Conservation (phyloP, 192 early-diverging fungal species). For the Powellomyces hirtus region DNA sequence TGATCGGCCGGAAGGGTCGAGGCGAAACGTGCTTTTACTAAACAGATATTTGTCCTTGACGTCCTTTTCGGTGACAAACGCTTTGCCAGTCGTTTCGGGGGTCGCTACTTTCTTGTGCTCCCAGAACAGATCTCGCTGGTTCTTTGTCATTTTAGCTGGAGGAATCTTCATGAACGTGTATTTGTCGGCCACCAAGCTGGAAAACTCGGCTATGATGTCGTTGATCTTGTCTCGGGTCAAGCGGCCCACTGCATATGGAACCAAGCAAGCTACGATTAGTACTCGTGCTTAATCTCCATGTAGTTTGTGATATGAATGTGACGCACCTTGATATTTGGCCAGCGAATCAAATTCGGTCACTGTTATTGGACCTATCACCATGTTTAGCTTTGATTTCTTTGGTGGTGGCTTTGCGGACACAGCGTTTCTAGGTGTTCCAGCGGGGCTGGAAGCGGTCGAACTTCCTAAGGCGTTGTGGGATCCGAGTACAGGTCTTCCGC, state of each 20-base stretch:
- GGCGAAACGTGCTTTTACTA: constrained; percentile 28
- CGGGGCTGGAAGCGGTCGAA: too few species aligned
- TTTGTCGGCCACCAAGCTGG: constrained; percentile 39
- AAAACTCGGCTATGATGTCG: constrained; percentile 32
- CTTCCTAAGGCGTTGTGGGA: too few species aligned
- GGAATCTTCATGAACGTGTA: constrained; percentile 35
- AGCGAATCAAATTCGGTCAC: constrained; percentile 34
- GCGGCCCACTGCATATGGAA: constrained; percentile 28
- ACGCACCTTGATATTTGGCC: constrained; percentile 39
- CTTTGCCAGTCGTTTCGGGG: constrained; percentile 41
- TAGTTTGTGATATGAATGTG: too few species aligned
- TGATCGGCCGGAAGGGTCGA: constrained; percentile 37
- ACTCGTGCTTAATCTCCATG: background rate
- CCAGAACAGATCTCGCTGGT: constrained; percentile 42
- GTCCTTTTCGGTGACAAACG: constrained; percentile 44
- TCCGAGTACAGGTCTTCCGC: too few species aligned
- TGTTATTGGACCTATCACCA: constrained; percentile 12
- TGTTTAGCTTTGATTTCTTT: background rate
- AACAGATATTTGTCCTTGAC: constrained; percentile 25
- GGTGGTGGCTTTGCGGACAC: background rate
- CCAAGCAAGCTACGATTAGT: background rate
- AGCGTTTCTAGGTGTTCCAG: too few species aligned
- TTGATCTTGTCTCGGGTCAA: constrained; percentile 42
- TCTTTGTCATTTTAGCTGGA: constrained; percentile 43
- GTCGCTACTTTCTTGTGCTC: constrained; percentile 43